Percentiles rank a stretch among this genome's conserved stretches.
Conservation (phyloP, 2,329 filamentous ascomycete genomes). For the Aspergillus neoniger region DNA sequence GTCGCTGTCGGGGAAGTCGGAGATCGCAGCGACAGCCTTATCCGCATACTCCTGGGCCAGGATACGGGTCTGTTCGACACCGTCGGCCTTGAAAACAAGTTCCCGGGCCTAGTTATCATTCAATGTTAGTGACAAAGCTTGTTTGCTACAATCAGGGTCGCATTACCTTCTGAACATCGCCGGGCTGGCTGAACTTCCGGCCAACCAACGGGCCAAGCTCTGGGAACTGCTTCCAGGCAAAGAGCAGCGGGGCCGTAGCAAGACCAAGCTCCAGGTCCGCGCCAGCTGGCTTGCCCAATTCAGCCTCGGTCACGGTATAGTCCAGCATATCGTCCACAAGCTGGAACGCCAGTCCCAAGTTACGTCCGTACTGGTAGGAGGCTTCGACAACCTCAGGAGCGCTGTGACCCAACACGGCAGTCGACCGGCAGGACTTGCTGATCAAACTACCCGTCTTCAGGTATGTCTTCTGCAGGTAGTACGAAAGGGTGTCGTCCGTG, state of each 20-base stretch:
- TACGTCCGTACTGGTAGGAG: constrained; percentile 89
- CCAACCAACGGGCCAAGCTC: constrained; percentile 87
- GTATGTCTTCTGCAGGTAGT: constrained; percentile 98
- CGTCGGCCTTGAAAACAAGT: constrained; percentile 78
- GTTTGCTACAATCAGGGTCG: not conserved
- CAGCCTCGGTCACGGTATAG: constrained; percentile 81
- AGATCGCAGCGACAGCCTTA: constrained; percentile 82
- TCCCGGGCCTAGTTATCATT: constrained; percentile 69
- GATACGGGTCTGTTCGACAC: constrained; percentile 86
- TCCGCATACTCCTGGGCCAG: constrained; percentile 89
- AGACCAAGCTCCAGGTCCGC: constrained; percentile 91
- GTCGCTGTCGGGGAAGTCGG: constrained; percentile 85
- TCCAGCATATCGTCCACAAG: constrained; percentile 97
- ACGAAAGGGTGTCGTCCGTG: constrained; percentile 84
- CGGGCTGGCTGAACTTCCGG: constrained; percentile 80
- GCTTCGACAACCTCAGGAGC: constrained; percentile 80
- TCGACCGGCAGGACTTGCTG: constrained; percentile 89
- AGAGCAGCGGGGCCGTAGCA: constrained; percentile 89
- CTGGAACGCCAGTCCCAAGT: constrained; percentile 92
- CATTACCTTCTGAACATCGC: constrained; percentile 80
- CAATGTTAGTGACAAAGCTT: not conserved
- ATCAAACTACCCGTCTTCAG: constrained; percentile 95
- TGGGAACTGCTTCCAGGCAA: constrained; percentile 88
- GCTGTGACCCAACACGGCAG: constrained; percentile 79
- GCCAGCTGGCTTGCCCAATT: constrained; percentile 91